Base-by-base conservation (phyloP, 176 grass and related monocot genomes). In the Pontederia crassipes region DNA sequence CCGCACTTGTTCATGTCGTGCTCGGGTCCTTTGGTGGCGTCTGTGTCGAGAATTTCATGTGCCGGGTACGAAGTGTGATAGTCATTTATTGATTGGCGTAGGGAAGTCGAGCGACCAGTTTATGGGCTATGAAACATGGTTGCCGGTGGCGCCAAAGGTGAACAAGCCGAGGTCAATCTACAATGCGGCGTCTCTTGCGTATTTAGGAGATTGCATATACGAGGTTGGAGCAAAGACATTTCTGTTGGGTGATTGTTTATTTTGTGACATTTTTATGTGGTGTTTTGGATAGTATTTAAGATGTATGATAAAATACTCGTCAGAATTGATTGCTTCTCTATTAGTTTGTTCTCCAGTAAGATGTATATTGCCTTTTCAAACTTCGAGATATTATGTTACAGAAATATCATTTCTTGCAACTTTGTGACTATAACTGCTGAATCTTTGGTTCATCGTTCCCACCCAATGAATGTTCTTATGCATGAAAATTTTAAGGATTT, bases 141-240 rank as follows among this genome's bases (percentile, higher is more conserved):
- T 97, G 54, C 87, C 92, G 4, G 66, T 76, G 5, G 78, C 92
- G 0, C 87, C 81, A 3, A 73, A 76, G 71, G 87, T 97, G 55
- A 97, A 97, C 62, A 97, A 88, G 68, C 92, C 92, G 1, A 78
- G 79, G 9, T 97, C 92, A 0, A 82, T 84, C 49, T 97, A 90
- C 73, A 97, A 87, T 48, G 87, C 87, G 0, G 87, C 77, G 7
- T 88, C 92, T 7, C 57, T 96, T n/a, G 92, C 87, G 13, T 91
- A 97, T 75, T 82, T 97, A 74, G 92, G 92, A 64, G 92, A 97
- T 65, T 97, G 92, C 78, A 96, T 96, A 65, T 96, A 96, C 75
- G 92, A 96, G 85, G 92, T 96, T 24, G 32, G 45, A 29, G 10
- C 26, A 28, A 28, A 65, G 20, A 50, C 29, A 45, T 46, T 50